Conservation (phyloP, 2,329 filamentous ascomycete species). For the Pseudopithomyces maydicus region DNA sequence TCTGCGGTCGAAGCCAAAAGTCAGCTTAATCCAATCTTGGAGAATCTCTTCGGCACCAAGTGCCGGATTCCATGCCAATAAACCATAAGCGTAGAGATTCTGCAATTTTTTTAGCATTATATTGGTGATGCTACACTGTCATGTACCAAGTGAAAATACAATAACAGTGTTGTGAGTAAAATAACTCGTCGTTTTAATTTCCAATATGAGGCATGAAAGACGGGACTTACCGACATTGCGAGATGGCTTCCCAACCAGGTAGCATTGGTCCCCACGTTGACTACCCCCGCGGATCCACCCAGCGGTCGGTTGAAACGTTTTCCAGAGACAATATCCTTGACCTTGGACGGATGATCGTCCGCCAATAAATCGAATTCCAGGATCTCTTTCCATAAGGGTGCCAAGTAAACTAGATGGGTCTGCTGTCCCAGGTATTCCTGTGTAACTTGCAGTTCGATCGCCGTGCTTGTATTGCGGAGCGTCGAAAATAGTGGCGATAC, state of each 20-base stretch:
- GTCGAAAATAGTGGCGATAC: constrained; percentile 67
- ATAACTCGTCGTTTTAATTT: background rate
- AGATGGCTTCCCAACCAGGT: constrained; percentile 74
- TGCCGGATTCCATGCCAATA: constrained; percentile 67
- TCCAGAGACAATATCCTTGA: constrained; percentile 66
- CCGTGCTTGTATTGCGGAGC: constrained; percentile 53
- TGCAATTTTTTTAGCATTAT: constrained; percentile 49
- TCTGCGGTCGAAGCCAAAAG: constrained; percentile 61
- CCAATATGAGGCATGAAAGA: background rate
- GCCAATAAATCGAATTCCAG: constrained; percentile 70
- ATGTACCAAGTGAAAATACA: background rate
- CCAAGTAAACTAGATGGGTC: constrained; percentile 69
- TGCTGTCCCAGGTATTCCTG: constrained; percentile 77
- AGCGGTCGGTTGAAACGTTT: constrained; percentile 62
- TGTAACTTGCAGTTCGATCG: constrained; percentile 69
- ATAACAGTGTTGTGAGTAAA: background rate
- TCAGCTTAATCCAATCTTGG: constrained; percentile 70
- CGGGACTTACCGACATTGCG: constrained; percentile 57
- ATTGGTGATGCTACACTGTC: background rate
- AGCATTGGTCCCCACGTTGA: constrained; percentile 68
- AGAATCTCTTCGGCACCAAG: constrained; percentile 57
- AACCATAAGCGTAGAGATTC: constrained; percentile 71
- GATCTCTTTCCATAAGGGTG: constrained; percentile 71
- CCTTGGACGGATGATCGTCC: constrained; percentile 59
- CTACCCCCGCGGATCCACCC: constrained; percentile 68